phyloP scores from a whole-genome alignment of 768 basidiomycete genomes.

The Rhizopogon roseolus region DNA sequence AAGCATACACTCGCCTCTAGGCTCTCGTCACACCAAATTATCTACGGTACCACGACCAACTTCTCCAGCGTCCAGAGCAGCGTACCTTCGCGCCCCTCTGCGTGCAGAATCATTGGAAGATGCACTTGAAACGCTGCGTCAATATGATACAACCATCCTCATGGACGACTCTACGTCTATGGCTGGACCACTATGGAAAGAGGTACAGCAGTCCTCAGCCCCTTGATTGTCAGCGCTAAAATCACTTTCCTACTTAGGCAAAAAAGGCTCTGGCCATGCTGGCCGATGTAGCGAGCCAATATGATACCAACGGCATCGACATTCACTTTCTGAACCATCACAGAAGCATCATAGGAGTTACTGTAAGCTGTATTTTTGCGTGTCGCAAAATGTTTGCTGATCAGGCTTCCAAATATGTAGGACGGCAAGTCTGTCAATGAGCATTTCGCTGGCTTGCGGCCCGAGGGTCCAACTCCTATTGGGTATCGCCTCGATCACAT shows the following conservation, averaged over 20 bases:
- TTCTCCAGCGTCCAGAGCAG: background rate
- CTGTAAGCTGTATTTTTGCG: conserved; percentile 21
- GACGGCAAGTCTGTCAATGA: conserved; percentile 29
- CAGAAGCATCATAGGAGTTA: conserved; percentile 30
- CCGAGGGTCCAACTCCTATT: conserved; percentile 42
- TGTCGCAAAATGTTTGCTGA: background rate
- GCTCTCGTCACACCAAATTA: conserved; percentile 16
- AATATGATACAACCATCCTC: conserved; percentile 54
- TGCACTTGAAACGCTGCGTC: conserved; percentile 30
- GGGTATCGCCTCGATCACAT: conserved; percentile 35
- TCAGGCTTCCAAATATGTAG: conserved; percentile 23
- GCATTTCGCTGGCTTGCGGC: conserved; percentile 41
- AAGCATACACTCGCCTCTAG: conserved; percentile 16
- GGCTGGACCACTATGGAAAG: conserved; percentile 42
- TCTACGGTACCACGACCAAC: conserved; percentile 19
- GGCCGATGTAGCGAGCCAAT: conserved; percentile 41
- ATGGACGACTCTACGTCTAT: conserved; percentile 63
- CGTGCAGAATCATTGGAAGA: conserved; percentile 22
- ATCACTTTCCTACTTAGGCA: conserved; percentile 26
- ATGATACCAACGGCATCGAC: conserved; percentile 59
- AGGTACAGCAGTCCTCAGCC: conserved; percentile 28
- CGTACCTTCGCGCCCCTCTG: conserved; percentile 17
- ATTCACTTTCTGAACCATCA: conserved; percentile 53
- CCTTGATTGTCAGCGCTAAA: background rate
- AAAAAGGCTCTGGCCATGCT: conserved; percentile 42